phyloP scores from a whole-genome alignment of 208 protist species.

The Trypanosoma avium region DNA sequence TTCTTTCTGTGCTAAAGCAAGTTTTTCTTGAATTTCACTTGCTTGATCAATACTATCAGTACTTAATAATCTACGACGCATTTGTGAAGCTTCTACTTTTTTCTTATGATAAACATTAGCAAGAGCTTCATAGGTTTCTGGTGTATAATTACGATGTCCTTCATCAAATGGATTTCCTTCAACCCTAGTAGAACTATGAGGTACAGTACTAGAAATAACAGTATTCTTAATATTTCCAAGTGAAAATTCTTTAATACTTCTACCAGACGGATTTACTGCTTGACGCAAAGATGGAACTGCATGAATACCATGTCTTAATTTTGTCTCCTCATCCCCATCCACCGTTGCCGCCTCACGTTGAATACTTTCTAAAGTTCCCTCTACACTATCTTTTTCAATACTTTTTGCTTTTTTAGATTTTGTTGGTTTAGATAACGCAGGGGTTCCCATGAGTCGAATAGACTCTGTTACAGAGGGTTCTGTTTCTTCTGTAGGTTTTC shows the following conservation, averaged over 20 bases:
- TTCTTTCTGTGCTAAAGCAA: constrained; percentile 50
- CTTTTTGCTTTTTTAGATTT: constrained; percentile 44
- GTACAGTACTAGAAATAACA: not conserved
- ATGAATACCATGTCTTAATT: constrained; percentile 60
- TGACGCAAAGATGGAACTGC: constrained; percentile 58
- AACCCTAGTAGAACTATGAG: not conserved
- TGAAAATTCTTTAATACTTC: constrained; percentile 78
- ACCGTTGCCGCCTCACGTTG: constrained; percentile 54
- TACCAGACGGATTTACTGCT: constrained; percentile 56
- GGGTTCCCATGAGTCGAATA: constrained; percentile 81
- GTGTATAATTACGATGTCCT: constrained; percentile 30
- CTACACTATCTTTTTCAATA: constrained; percentile 38
- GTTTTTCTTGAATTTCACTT: constrained; percentile 56
- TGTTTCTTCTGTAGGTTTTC: constrained; percentile 46
- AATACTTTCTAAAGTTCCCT: constrained; percentile 51
- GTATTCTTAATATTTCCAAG: constrained; percentile 42
- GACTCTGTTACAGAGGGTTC: constrained; percentile 89
- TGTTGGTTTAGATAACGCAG: constrained; percentile 47
- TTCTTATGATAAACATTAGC: constrained; percentile 81
- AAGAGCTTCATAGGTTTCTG: constrained; percentile 56
- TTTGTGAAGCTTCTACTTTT: constrained; percentile 81
- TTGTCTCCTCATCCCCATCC: constrained; percentile 63
- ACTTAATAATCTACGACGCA: constrained; percentile 72
- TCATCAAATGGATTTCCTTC: constrained; percentile 19
- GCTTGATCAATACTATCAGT: constrained; percentile 69